Conservation (phyloP, 1,284 basidiomycete genomes). For the Ganoderma multipileum region DNA sequence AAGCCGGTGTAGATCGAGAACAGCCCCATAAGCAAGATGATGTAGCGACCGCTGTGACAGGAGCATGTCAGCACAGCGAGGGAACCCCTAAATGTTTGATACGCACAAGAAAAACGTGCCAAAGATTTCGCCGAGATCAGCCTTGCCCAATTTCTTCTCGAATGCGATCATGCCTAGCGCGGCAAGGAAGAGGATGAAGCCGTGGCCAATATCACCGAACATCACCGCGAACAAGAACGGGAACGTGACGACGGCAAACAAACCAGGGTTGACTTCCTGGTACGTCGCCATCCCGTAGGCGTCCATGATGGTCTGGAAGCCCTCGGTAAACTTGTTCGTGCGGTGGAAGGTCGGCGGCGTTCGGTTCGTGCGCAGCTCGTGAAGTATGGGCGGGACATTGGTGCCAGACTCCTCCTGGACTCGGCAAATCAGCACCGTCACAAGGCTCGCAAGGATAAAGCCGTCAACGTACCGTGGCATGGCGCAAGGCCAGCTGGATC, state of each 20-base stretch:
- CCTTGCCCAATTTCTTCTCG: constrained; percentile 83
- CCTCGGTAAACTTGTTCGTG: constrained; percentile 97
- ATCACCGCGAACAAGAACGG: constrained; percentile 99
- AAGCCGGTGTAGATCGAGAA: constrained; percentile 97
- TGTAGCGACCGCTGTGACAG: constrained; percentile 88
- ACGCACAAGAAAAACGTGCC: constrained; percentile 94
- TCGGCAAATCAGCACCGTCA: background rate
- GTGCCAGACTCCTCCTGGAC: constrained; percentile 93
- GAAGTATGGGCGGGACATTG: constrained; percentile 89
- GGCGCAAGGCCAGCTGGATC: constrained; percentile 90
- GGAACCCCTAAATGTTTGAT: background rate
- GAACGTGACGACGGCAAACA: constrained; percentile 95
- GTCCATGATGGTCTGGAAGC: constrained; percentile 98
- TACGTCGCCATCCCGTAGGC: constrained; percentile 96
- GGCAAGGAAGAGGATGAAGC: constrained; percentile 80
- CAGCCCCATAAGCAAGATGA: constrained; percentile 95
- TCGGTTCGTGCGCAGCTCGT: constrained; percentile 90
- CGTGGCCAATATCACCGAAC: constrained; percentile 99
- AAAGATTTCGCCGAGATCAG: constrained; percentile 85
- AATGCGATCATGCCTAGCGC: constrained; percentile 87
- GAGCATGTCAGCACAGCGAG: constrained; percentile 15
- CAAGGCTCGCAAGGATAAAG: background rate
- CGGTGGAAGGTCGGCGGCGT: constrained; percentile 96
- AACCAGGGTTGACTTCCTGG: constrained; percentile 97
- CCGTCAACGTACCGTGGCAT: constrained; percentile 77